Evolutionary conservation across 1,284 basidiomycete genomes (phyloP), one percentile per base, ranked within the genome.

Genomic region (Erythrobasidium hasegawianum): DNA sequence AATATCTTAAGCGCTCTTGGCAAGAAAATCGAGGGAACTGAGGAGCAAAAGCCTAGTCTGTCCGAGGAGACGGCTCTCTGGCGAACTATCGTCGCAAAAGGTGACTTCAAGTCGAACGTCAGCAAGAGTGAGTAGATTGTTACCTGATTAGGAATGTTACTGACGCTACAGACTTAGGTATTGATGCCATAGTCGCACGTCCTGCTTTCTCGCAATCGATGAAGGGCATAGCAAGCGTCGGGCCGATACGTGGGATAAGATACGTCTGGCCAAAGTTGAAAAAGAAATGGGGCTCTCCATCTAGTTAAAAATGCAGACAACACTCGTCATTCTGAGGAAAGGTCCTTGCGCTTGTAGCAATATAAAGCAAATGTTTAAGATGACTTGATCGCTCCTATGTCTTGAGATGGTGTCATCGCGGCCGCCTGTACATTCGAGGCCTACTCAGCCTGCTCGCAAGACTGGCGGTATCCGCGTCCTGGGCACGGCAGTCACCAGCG

Each of bases 221-320:
- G 71, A 97, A 96, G 78, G 93, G 93, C 8, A 76, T 96, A 59
- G 82, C 89, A 18, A 92, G 87, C 61, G 89, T 90, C 4, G 92
- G 92, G 0, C 73, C 88, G 7, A 79, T 82, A 52, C 93, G 93
- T 81, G 90, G 88, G 74, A 69, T 87, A 10, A 83, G 83, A 52
- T 97, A 96, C 77, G 81, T 83, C 50, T 72, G 81, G 49, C 83
- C 86, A 64, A 93, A 96, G 79, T 79, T 93, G 24, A 79, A 83
- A 55, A 96, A 95, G 78, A 57, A 53, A 47, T 65, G 62, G 62
- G 50, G 18, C 5, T 26, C n/a, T n/a, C n/a, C 50, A 53, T 20
- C 18, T 53, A 53, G 50, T 53, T n/a, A 53, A 9, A 16, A 29
- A n/a, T 22, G 50, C 50, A 53, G 8, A 47, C 45, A n/a, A 47